Percentiles rank a stretch among this genome's conserved stretches.
These are phyloP conservation scores for Gentiana straminea DNA, from an alignment of 257 asterid species.

Conservation along the genomic window DNA sequence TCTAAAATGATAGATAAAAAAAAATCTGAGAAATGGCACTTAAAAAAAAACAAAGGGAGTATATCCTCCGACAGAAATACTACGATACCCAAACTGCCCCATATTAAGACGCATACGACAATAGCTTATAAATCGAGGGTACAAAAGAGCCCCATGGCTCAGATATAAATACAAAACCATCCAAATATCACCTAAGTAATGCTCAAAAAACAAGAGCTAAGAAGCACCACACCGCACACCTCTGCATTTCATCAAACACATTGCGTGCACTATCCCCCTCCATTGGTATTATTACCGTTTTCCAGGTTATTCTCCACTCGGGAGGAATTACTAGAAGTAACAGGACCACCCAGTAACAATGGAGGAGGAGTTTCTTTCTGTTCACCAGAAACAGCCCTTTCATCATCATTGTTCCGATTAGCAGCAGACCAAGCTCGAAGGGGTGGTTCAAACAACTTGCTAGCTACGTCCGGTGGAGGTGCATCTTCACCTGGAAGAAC, in stretches of 20 bases:
- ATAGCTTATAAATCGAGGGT: too few species aligned
- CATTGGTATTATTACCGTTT: too few species aligned
- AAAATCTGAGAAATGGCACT: too few species aligned
- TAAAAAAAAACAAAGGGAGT: too few species aligned
- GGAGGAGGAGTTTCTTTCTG: slow-evolving; percentile 36
- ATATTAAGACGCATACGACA: too few species aligned
- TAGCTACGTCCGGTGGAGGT: slow-evolving; percentile 77
- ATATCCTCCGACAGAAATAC: too few species aligned
- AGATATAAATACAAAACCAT: too few species aligned
- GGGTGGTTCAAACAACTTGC: slow-evolving; percentile 69
- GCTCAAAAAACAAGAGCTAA: background rate
- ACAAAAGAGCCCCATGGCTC: too few species aligned
- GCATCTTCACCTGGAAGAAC: slow-evolving; percentile 73
- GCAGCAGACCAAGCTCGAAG: slow-evolving; percentile 71
- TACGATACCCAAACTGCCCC: too few species aligned
- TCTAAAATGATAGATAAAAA: too few species aligned
- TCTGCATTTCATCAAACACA: background rate
- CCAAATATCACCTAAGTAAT: too few species aligned
- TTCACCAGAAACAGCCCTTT: slow-evolving; percentile 20
- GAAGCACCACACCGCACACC: background rate
- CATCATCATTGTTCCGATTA: slow-evolving; percentile 29
- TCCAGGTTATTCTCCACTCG: slow-evolving; percentile 3
- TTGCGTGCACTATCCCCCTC: background rate
- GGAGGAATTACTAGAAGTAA: slow-evolving; percentile 12
- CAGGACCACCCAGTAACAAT: slow-evolving; percentile 44